Conservation (phyloP, 1,139 yeast species). For the Pneumocystis jirovecii region DNA sequence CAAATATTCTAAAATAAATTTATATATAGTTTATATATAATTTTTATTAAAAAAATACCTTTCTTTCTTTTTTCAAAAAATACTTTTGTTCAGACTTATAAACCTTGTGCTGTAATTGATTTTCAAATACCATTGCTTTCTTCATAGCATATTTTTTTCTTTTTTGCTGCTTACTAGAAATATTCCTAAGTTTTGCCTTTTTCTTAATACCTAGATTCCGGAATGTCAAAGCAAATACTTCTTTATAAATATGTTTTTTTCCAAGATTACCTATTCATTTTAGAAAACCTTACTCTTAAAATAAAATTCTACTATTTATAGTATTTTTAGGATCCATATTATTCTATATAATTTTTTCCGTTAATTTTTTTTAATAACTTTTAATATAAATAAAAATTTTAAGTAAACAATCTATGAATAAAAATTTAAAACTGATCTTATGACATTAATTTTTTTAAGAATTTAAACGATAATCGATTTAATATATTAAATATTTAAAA, state of each 20-base stretch:
- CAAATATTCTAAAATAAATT: background rate
- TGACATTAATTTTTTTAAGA: background rate
- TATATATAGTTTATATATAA: background rate
- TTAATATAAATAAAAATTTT: background rate
- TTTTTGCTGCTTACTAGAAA: background rate
- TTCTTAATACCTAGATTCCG: background rate
- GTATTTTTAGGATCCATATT: background rate
- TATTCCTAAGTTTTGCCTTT: background rate
- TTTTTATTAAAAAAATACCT: background rate
- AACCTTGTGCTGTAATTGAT: background rate
- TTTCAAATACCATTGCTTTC: background rate
- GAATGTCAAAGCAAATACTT: background rate
- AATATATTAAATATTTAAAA: background rate
- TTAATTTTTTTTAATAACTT: background rate
- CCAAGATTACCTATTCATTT: background rate
- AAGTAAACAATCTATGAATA: background rate
- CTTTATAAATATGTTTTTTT: background rate
- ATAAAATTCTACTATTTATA: background rate
- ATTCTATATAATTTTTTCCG: background rate
- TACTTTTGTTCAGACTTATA: background rate
- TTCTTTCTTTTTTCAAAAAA: background rate
- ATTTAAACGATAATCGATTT: background rate
- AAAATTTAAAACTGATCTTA: background rate
- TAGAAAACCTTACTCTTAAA: background rate
- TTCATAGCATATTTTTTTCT: background rate